Evolutionary conservation across 352 stramenopile species (phyloP), one percentile per base, ranked within the genome.

Genomic region (Globisporangium spiculum): DNA sequence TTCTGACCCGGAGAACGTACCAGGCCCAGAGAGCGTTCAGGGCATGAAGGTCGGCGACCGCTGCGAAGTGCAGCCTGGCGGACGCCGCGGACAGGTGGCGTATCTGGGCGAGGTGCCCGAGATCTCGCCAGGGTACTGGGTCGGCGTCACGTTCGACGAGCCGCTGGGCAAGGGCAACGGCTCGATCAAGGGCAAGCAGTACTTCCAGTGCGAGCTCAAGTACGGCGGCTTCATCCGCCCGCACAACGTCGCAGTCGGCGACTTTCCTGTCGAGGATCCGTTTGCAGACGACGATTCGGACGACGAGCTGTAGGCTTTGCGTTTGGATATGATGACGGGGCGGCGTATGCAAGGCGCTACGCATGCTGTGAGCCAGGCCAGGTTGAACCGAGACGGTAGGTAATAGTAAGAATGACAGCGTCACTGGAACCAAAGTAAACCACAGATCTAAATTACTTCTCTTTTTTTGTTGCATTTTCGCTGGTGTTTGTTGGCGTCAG

Each of bases 91-190:
- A 26, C 75, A 75, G 27, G 90, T 99, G 44, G 79, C 80, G 34
- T 99, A 90, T 74, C 58, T 99, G 12, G 98, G 98, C 10, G 73
- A 93, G 70, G 89, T 99, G 54, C 75, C 96, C 18, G 94, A 98
- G 66, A 83, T 99, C 63, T 81, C 80, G 10, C 65, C 76, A 0
- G 96, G 96, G 36, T 95, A 97, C 73, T 99, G 94, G 95, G 89
- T 99, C 7, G 97, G 97, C 38, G 90, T 99, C 44, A 79, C 87
- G 36, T 99, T 99, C 69, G 97, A 99, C 78, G 97, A 99, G 77
- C 97, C 97, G 18, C 78, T 98, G 26, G 96, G 96, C 63, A 96
- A 97, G 68, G 92, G 93, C 59, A 92, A 98, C 70, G 97, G 97
- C 24, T 94, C 80, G 1, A 91, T 97, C 59, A 97, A 97, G 66